Conservation (phyloP, 169 alveolate genomes). For the Plasmodium cynomolgi region DNA sequence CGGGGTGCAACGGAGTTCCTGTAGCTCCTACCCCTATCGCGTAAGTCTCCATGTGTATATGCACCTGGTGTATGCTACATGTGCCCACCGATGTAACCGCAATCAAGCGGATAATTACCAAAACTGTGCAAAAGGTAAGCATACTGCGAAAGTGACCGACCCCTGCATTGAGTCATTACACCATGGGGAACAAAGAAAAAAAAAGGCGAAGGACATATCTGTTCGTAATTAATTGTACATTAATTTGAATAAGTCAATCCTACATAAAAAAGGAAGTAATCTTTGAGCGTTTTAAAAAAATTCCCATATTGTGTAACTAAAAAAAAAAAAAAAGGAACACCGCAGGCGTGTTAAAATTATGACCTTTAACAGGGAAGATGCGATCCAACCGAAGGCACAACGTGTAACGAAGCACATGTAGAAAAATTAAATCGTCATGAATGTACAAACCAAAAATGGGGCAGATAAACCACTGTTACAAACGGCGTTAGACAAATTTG, state of each 20-base stretch:
- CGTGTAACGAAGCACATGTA: not conserved
- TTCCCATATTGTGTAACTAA: no score
- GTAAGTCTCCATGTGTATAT: not conserved
- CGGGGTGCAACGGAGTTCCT: not conserved
- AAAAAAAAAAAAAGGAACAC: no score
- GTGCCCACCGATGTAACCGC: not conserved
- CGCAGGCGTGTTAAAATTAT: no score
- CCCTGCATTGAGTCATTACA: not conserved
- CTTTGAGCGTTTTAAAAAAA: no score
- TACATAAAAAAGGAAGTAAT: not conserved
- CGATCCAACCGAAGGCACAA: not conserved
- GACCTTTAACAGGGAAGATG: no score
- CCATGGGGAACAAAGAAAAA: not conserved
- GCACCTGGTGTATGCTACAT: not conserved
- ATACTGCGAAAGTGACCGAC: not conserved
- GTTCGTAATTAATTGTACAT: not conserved
- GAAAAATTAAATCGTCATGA: not conserved
- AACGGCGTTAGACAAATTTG: not conserved
- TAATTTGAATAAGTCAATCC: not conserved
- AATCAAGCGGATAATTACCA: not conserved
- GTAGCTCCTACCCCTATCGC: not conserved
- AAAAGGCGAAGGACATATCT: not conserved
- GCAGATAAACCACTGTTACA: not conserved
- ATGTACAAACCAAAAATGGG: not conserved
- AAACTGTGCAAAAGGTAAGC: not conserved